Percentiles rank a stretch among this genome's conserved stretches.
Evolutionary conservation across 768 basidiomycete genomes (phyloP).

Genomic region (Leccinum subtestaceum): DNA sequence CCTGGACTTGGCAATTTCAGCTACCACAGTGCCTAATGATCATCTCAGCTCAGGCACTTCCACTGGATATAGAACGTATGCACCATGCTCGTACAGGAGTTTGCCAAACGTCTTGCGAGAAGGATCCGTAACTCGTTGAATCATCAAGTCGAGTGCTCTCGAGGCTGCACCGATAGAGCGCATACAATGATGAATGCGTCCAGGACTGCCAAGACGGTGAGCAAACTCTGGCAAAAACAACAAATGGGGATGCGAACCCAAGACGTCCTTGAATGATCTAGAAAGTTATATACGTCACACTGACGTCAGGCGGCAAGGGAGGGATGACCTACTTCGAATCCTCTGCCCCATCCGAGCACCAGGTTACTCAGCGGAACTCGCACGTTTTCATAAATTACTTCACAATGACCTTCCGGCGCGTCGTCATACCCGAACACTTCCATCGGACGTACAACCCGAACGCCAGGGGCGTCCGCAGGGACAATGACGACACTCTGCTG

Average conservation of each 20-base stretch:
- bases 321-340: slow-evolving; percentile 70
- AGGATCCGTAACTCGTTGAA: slow-evolving; percentile 92
- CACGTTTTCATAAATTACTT: slow-evolving; percentile 93
- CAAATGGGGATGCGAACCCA: slow-evolving; percentile 49
- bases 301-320: background rate
- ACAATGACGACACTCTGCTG: slow-evolving; percentile 96
- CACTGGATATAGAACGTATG: slow-evolving; percentile 12
- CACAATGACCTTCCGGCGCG: slow-evolving; percentile 95
- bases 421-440: slow-evolving; percentile 92
- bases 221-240: background rate
- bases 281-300: background rate
- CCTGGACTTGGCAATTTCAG: slow-evolving; percentile 87
- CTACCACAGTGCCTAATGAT: slow-evolving; percentile 72
- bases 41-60: slow-evolving; percentile 1
- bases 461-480: slow-evolving; percentile 82
- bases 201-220: slow-evolving; percentile 53
- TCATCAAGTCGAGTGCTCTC: slow-evolving; percentile 80
- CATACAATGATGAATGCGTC: slow-evolving; percentile 98
- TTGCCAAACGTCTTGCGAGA: slow-evolving; percentile 92
- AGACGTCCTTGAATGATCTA: slow-evolving; percentile 94
- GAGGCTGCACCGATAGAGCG: slow-evolving; percentile 89
- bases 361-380: slow-evolving; percentile 81
- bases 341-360: slow-evolving; percentile 89
- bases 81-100: slow-evolving; percentile 86
- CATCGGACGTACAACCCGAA: slow-evolving; percentile 91